phyloP scores from a whole-genome alignment of 768 basidiomycete genomes.

The Boletus patriciae region DNA sequence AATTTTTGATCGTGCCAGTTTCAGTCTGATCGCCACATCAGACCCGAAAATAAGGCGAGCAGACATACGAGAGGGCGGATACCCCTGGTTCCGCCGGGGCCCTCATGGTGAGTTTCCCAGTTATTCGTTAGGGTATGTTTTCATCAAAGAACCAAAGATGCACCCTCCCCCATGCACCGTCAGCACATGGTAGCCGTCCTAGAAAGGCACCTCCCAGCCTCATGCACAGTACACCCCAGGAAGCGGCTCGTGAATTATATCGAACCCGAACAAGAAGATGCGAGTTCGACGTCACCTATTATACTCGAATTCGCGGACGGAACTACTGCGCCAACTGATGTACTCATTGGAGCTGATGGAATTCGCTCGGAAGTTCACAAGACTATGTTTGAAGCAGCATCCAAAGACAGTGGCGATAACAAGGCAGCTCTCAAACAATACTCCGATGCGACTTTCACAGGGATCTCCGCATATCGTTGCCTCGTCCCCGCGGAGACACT shows the following conservation, averaged over 20 bases:
- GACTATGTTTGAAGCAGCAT: constrained; percentile 21
- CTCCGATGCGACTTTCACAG: constrained; percentile 41
- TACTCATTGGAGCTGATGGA: too few species aligned
- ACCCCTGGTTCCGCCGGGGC: too few species aligned
- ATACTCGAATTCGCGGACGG: too few species aligned
- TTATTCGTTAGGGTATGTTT: not conserved
- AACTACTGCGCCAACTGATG: too few species aligned
- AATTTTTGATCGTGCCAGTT: not conserved
- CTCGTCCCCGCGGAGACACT: too few species aligned
- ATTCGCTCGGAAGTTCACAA: constrained; percentile 35
- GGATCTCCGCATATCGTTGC: constrained; percentile 40
- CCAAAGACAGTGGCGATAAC: not conserved
- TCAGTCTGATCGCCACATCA: not conserved
- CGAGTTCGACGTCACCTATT: too few species aligned
- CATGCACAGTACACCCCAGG: constrained; percentile 16
- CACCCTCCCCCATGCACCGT: too few species aligned
- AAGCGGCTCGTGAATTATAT: constrained; percentile 24
- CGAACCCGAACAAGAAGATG: constrained; percentile 27
- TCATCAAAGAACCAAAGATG: constrained; percentile 4
- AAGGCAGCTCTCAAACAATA: constrained; percentile 8
- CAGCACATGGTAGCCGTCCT: constrained; percentile 21
- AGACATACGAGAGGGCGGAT: constrained; percentile 24
- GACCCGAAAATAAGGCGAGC: constrained; percentile 12
- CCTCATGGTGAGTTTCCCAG: too few species aligned
- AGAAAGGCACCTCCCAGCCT: constrained; percentile 17